Conservation (phyloP, 2,329 filamentous ascomycete species). For the Aschersonia sp. region DNA sequence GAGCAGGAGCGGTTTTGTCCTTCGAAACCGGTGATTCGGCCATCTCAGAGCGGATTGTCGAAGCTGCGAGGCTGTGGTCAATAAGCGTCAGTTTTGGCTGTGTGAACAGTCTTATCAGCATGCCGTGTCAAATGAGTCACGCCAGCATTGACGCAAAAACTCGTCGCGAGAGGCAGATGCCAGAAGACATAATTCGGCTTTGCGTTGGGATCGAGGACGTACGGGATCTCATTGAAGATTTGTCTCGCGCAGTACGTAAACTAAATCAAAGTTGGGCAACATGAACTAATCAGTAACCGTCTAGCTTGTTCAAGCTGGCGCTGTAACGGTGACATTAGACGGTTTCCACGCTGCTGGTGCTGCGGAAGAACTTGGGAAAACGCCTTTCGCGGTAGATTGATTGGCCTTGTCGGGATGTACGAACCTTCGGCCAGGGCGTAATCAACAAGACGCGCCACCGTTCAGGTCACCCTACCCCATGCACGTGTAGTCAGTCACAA, state of each 20-base stretch:
- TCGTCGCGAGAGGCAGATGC: slow-evolving; percentile 74
- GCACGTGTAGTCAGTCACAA: no score
- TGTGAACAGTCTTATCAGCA: slow-evolving; percentile 96
- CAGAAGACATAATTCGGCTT: slow-evolving; percentile 88
- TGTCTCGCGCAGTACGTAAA: slow-evolving; percentile 66
- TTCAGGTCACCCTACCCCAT: no score
- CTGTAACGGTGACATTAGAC: slow-evolving; percentile 72
- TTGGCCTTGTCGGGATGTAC: no score
- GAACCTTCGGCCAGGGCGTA: no score
- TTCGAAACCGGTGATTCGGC: slow-evolving; percentile 86
- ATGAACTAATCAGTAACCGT: not conserved
- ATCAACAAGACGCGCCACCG: no score
- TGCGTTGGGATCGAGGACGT: slow-evolving; percentile 95
- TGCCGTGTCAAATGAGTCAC: slow-evolving; percentile 99
- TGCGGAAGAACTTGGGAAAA: slow-evolving; percentile 5
- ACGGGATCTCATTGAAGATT: slow-evolving; percentile 82
- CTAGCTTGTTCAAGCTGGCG: slow-evolving; percentile 87
- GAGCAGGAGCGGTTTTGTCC: slow-evolving; percentile 83
- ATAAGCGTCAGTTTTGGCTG: slow-evolving; percentile 97
- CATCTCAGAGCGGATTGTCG: slow-evolving; percentile 83
- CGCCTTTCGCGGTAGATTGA: not conserved
- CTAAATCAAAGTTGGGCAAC: not conserved
- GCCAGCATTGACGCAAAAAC: slow-evolving; percentile 96
- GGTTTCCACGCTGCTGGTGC: slow-evolving; percentile 53
- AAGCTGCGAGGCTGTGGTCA: slow-evolving; percentile 79